A percentile compares a stretch with the other conserved stretches of the same genome.
Evolutionary conservation across 1,284 basidiomycete species (phyloP).

Genomic region (Cutaneotrichosporon sp.): DNA sequence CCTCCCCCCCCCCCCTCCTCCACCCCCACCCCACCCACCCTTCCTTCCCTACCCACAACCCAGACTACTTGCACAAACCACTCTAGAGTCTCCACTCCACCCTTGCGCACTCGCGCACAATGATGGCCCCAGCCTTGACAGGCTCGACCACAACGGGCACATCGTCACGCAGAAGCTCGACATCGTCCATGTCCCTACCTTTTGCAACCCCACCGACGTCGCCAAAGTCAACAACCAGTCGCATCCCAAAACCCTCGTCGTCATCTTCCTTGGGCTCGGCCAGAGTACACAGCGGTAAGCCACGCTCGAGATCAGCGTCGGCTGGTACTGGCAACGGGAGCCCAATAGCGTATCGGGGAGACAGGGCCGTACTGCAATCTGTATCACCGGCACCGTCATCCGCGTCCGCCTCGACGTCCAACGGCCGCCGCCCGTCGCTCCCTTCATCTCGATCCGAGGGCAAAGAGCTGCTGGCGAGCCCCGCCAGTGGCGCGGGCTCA

Average conservation of each 20-base stretch:
- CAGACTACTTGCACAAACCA: not conserved
- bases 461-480: not conserved
- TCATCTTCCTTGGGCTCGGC: not conserved
- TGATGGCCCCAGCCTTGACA: constrained; percentile 9
- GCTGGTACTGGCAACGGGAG: constrained; percentile 1
- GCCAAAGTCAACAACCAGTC: constrained; percentile 4
- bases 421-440: not conserved
- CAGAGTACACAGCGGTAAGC: constrained; percentile 8
- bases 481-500: too few relatives aligned
- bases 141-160: constrained; percentile 11
- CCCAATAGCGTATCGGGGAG: not conserved
- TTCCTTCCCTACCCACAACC: not conserved
- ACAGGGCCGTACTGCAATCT: not conserved
- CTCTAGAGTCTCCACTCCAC: not conserved
- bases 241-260: constrained; percentile 15
- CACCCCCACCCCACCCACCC: not conserved
- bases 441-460: not conserved
- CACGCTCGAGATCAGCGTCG: constrained; percentile 14
- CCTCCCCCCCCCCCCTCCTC: not conserved
- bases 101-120: not conserved
- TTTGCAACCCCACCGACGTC: constrained; percentile 26
- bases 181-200: constrained; percentile 15
- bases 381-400: not conserved
- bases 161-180: constrained; percentile 23
- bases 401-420: not conserved